A percentile compares a stretch with the other conserved stretches of the same genome.
phyloP scores from a whole-genome alignment of 768 basidiomycete genomes.

The Amanita brunnescens region DNA sequence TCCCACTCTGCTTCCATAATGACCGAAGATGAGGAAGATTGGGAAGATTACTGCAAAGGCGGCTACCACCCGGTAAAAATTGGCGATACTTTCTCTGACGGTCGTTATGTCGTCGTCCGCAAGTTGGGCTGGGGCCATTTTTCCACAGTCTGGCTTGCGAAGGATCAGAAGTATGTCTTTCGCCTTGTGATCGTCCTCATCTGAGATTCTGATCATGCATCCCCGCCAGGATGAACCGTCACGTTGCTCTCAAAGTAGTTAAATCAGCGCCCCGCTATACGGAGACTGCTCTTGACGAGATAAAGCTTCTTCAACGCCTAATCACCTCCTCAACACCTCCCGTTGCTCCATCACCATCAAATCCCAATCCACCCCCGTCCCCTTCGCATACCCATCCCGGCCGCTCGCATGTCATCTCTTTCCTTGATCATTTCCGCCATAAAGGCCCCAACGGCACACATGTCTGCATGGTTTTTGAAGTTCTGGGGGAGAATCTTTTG shows the following conservation, averaged over 20 bases:
- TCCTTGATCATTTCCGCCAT: slow-evolving; percentile 96
- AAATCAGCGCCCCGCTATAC: slow-evolving; percentile 97
- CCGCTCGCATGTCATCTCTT: slow-evolving; percentile 89
- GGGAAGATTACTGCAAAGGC: slow-evolving; percentile 77
- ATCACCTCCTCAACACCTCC: slow-evolving; percentile 73
- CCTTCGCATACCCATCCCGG: slow-evolving; percentile 77
- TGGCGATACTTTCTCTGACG: slow-evolving; percentile 83
- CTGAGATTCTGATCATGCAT: background rate
- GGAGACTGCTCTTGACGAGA: slow-evolving; percentile 97
- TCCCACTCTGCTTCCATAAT: slow-evolving; percentile 69
- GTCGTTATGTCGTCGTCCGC: slow-evolving; percentile 81
- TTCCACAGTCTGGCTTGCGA: slow-evolving; percentile 87
- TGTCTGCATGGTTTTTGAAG: slow-evolving; percentile 99
- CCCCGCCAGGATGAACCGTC: slow-evolving; percentile 70
- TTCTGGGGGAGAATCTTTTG: slow-evolving; percentile 92
- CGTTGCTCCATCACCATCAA: slow-evolving; percentile 34
- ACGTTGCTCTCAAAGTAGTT: slow-evolving; percentile 98
- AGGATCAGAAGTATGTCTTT: slow-evolving; percentile 63
- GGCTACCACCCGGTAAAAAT: slow-evolving; percentile 93
- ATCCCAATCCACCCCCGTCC: slow-evolving; percentile 41
- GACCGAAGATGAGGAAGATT: slow-evolving; percentile 90
- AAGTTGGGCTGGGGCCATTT: slow-evolving; percentile 97
- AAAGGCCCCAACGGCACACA: slow-evolving; percentile 95
- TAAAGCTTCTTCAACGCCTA: slow-evolving; percentile 92
- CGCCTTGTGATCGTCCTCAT: slow-evolving; percentile 4